These are phyloP conservation scores for Babesia gibsoni DNA, from an alignment of 169 alveolate species.

Conservation along the genomic window DNA sequence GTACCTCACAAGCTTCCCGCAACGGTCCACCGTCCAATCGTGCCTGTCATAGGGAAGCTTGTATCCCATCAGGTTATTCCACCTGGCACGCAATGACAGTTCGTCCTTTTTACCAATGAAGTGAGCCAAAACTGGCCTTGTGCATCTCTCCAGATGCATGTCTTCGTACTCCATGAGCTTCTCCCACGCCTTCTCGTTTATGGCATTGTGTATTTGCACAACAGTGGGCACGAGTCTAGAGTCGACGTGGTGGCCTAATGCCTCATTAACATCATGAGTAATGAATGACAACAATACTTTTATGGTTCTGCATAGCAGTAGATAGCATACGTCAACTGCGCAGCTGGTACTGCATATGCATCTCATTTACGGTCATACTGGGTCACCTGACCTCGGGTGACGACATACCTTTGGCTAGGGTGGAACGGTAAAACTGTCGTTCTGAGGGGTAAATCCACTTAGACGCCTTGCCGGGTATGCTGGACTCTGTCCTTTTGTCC, in stretches of 20 bases:
- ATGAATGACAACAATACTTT: neutral
- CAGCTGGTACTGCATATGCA: too few species aligned
- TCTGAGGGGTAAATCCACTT: conserved; percentile 77
- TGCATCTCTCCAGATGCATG: conserved; percentile 55
- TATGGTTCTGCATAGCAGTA: neutral
- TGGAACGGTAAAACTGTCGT: conserved; percentile 70
- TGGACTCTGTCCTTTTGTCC: conserved; percentile 59
- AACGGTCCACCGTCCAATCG: conserved; percentile 76
- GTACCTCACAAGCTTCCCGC: conserved; percentile 75
- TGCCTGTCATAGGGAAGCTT: conserved; percentile 74
- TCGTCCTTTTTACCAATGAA: conserved; percentile 68
- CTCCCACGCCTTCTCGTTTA: conserved; percentile 78
- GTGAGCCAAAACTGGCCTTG: conserved; percentile 65
- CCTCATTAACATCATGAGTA: neutral
- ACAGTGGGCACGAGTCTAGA: conserved; percentile 60
- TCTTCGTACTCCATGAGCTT: conserved; percentile 71
- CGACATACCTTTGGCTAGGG: conserved; percentile 65
- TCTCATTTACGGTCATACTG: too few species aligned
- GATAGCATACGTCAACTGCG: too few species aligned
- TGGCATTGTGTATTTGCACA: conserved; percentile 71
- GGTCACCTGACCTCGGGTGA: too few species aligned
- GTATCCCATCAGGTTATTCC: conserved; percentile 65
- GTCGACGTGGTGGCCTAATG: conserved; percentile 65
- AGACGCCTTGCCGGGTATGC: conserved; percentile 64
- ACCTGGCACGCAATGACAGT: conserved; percentile 63